A percentile compares a stretch with the other conserved stretches of the same genome.
Evolutionary conservation across 2,329 filamentous ascomycete genomes (phyloP).

Genomic region (Cercospora sp.): DNA sequence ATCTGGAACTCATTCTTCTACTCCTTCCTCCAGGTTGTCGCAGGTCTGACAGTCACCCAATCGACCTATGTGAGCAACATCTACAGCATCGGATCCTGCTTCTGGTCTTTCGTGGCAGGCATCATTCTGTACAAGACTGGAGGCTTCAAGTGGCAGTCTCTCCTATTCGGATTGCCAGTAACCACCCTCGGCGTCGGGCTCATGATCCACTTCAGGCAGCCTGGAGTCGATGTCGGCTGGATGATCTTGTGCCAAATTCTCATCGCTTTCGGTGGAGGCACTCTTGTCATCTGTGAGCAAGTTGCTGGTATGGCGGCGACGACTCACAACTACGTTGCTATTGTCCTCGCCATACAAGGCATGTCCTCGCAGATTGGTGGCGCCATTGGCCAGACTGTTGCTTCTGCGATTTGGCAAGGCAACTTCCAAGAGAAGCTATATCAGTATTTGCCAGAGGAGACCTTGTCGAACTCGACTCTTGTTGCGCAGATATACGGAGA

Average conservation of each 20-base stretch:
- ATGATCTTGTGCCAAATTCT: constrained; percentile 49
- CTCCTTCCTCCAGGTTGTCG: constrained; percentile 46
- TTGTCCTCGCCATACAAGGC: constrained; percentile 41
- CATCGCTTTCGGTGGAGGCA: constrained; percentile 37
- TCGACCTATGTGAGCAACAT: constrained; percentile 44
- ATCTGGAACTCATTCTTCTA: constrained; percentile 46
- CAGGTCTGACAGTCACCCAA: constrained; percentile 35
- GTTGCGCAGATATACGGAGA: constrained; percentile 39
- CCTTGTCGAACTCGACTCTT: constrained; percentile 39
- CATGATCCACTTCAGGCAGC: constrained; percentile 43
- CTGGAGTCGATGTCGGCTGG: constrained; percentile 39
- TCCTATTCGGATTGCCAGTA: constrained; percentile 35
- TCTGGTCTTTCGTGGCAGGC: constrained; percentile 35
- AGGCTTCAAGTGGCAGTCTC: constrained; percentile 39
- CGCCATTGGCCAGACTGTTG: constrained; percentile 39
- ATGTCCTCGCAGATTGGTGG: constrained; percentile 40
- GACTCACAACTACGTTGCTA: constrained; percentile 39
- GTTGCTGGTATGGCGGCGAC: constrained; percentile 41
- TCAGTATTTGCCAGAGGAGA: constrained; percentile 48
- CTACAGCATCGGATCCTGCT: constrained; percentile 40
- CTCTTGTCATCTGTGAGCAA: constrained; percentile 37
- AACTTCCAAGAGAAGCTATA: constrained; percentile 24
- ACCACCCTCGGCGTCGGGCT: constrained; percentile 30
- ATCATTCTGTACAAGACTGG: constrained; percentile 38
- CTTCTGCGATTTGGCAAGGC: constrained; percentile 42